Evolutionary conservation across 495 filamentous ascomycete genomes (phyloP).

Genomic region (Wilcoxina mikolae): DNA sequence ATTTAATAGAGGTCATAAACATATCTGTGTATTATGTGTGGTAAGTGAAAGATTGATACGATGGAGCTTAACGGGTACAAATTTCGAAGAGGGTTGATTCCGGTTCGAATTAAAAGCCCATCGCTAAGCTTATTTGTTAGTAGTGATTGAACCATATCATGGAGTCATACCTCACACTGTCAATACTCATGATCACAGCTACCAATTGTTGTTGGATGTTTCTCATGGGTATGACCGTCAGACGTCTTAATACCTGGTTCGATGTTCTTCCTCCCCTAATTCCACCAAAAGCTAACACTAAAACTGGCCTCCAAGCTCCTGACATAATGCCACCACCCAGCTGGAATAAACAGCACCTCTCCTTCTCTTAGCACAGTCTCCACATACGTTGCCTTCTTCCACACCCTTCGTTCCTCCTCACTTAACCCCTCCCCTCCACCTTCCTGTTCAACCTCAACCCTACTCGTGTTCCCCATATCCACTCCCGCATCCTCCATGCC

Average conservation of each 20-base stretch:
- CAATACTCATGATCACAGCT: neutral
- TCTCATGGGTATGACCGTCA: neutral
- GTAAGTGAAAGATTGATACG: too few relatives aligned
- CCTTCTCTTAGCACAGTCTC: conserved; percentile 69
- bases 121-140: neutral
- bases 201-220: neutral
- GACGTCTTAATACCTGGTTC: neutral
- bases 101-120: neutral
- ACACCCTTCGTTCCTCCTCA: conserved; percentile 42
- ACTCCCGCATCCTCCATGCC: conserved; percentile 50
- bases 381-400: conserved; percentile 47
- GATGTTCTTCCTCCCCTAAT: conserved; percentile 31
- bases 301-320: conserved; percentile 70
- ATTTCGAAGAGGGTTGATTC: neutral
- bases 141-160: neutral
- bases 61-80: too few relatives aligned
- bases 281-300: conserved; percentile 98
- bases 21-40: too few relatives aligned
- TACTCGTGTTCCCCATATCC: conserved; percentile 76
- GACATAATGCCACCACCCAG: conserved; percentile 99
- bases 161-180: neutral
- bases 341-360: conserved; percentile 78
- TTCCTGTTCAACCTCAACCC: conserved; percentile 12
- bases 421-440: conserved; percentile 22
- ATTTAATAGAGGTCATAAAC: too few relatives aligned